A percentile compares a stretch with the other conserved stretches of the same genome.
Evolutionary conservation across 495 filamentous ascomycete species (phyloP).

Genomic region (Pseudevernia furfuracea): DNA sequence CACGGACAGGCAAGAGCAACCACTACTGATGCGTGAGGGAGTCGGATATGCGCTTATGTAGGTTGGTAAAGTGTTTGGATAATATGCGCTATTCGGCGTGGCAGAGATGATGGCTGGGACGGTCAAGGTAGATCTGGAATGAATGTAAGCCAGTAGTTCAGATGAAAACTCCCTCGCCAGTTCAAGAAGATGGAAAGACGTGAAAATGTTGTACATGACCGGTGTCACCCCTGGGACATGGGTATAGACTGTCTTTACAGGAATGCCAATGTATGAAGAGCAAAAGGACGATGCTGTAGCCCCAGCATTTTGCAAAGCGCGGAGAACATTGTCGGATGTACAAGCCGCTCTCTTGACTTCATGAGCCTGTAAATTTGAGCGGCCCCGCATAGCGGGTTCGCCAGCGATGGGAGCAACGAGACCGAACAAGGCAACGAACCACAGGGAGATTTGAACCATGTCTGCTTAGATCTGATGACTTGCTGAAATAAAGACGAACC

Average conservation of each 20-base stretch:
- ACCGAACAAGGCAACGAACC: not conserved
- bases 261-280: conserved; percentile 5
- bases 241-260: not conserved
- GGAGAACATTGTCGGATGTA: not conserved
- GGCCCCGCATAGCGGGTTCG: not conserved
- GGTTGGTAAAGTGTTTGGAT: not conserved
- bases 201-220: not conserved
- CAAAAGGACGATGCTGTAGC: not conserved
- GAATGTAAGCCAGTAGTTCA: not conserved
- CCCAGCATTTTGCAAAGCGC: not conserved
- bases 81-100: not conserved
- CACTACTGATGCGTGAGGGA: not conserved
- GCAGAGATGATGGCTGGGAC: not conserved
- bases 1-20: conserved; percentile 1
- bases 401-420: not conserved
- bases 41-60: conserved; percentile 5
- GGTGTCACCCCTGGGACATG: not conserved
- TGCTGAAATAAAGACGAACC: not conserved
- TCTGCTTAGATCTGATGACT: not conserved
- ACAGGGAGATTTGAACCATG: not conserved
- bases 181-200: not conserved
- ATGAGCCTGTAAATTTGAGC: not conserved
- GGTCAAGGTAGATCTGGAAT: not conserved
- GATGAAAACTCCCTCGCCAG: not conserved
- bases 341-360: not conserved